A percentile compares a stretch with the other conserved stretches of the same genome.
Evolutionary conservation across 495 filamentous ascomycete species (phyloP).

Genomic region (Neurospora discreta): DNA sequence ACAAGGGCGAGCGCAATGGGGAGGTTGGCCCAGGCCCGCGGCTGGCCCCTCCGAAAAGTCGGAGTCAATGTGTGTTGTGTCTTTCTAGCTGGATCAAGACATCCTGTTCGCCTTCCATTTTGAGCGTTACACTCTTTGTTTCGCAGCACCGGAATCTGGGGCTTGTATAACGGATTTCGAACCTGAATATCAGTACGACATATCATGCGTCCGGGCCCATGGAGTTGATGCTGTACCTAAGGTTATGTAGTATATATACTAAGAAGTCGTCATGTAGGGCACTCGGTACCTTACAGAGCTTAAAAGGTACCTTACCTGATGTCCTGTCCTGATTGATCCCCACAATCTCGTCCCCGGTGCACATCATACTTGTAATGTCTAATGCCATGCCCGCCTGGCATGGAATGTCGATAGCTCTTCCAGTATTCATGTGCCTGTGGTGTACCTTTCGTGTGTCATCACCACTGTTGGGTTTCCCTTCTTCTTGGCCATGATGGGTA

Average conservation of each 20-base stretch:
- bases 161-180: not conserved
- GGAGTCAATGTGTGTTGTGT: not conserved
- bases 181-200: not conserved
- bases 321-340: not conserved
- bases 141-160: not conserved
- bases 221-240: not conserved
- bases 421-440: not conserved
- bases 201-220: not conserved
- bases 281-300: not conserved
- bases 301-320: not conserved
- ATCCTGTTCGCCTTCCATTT: not conserved
- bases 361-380: not conserved
- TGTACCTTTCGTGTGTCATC: not conserved
- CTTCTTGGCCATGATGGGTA: not conserved
- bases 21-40: slow-evolving; percentile 2
- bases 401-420: not conserved
- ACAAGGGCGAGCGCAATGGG: not conserved
- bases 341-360: not conserved
- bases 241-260: not conserved
- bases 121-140: not conserved
- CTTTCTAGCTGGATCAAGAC: not conserved
- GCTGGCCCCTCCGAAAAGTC: not conserved
- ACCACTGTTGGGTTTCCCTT: not conserved
- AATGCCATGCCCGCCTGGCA: not conserved
- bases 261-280: not conserved